Evolutionary conservation across 2,329 filamentous ascomycete species (phyloP).

Genomic region (Xylariaceae sp.): DNA sequence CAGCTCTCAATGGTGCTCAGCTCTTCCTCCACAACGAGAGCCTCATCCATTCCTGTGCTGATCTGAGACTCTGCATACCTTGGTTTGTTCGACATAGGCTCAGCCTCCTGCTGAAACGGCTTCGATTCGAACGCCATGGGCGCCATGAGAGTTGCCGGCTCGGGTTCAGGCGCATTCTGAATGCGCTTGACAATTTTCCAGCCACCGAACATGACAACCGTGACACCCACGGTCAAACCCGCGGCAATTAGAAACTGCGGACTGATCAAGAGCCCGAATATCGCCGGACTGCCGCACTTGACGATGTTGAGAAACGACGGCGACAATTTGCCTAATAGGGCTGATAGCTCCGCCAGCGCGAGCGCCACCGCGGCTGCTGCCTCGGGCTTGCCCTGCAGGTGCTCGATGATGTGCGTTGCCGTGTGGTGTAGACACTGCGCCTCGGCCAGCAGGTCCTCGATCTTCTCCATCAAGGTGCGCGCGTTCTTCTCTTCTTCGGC

Average conservation of each 20-base stretch:
- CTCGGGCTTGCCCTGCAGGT: constrained; percentile 71
- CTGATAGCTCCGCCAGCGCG: constrained; percentile 85
- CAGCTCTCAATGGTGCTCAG: constrained; percentile 55
- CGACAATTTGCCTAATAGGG: constrained; percentile 74
- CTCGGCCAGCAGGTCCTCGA: constrained; percentile 76
- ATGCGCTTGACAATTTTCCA: constrained; percentile 97
- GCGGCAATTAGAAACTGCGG: constrained; percentile 94
- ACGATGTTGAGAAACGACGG: constrained; percentile 70
- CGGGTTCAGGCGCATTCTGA: constrained; percentile 36
- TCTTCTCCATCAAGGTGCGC: constrained; percentile 60
- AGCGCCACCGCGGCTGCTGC: constrained; percentile 90
- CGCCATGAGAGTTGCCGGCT: constrained; percentile 13
- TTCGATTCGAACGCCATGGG: constrained; percentile 33
- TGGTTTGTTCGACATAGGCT: not conserved
- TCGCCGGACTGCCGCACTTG: constrained; percentile 75
- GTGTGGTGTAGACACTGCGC: constrained; percentile 84
- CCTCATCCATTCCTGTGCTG: constrained; percentile 45
- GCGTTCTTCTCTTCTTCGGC: constrained; percentile 52
- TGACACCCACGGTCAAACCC: constrained; percentile 84
- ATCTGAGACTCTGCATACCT: constrained; percentile 25
- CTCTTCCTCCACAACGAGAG: constrained; percentile 53
- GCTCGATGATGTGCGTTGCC: constrained; percentile 74
- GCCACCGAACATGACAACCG: constrained; percentile 89
- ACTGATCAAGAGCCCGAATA: constrained; percentile 79
- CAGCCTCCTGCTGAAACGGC: constrained; percentile 3